These are phyloP conservation scores for Barbatosphaeria neglecta DNA, from an alignment of 495 filamentous ascomycete genomes.

Conservation along the genomic window DNA sequence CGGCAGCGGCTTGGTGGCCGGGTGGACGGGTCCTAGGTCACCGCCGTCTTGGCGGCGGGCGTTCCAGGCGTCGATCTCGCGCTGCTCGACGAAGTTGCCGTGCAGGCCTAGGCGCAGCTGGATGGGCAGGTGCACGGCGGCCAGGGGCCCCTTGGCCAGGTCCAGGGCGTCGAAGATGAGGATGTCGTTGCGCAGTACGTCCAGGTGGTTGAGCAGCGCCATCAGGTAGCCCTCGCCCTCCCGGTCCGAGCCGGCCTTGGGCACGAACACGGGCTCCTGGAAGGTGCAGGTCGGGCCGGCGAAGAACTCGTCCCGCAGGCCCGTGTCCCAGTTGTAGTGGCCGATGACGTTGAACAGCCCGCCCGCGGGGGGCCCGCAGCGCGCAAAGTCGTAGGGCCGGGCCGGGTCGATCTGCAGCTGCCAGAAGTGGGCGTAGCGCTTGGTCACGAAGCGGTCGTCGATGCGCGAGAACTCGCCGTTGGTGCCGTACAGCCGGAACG, in stretches of 20 bases:
- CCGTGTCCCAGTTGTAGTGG: conserved; percentile 28
- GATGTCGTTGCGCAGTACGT: conserved; percentile 29
- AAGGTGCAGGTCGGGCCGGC: conserved; percentile 38
- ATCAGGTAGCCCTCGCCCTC: conserved; percentile 45
- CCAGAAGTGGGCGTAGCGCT: conserved; percentile 44
- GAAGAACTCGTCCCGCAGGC: conserved; percentile 30
- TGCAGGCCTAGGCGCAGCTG: conserved; percentile 22
- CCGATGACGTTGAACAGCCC: conserved; percentile 36
- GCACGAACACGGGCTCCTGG: conserved; percentile 49
- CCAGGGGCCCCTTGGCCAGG: conserved; percentile 24
- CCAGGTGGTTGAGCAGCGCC: conserved; percentile 36
- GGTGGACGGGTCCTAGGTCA: conserved; percentile 21
- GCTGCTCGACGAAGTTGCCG: conserved; percentile 26
- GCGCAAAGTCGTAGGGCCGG: conserved; percentile 36
- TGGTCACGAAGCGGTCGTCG: conserved; percentile 43
- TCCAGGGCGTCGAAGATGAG: conserved; percentile 30
- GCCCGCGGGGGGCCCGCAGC: conserved; percentile 34
- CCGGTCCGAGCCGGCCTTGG: conserved; percentile 27
- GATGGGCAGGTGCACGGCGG: conserved; percentile 24
- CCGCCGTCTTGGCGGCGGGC: conserved; percentile 12
- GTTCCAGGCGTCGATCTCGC: conserved; percentile 26
- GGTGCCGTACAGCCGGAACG: conserved; percentile 24
- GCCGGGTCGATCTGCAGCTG: conserved; percentile 34
- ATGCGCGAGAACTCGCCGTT: conserved; percentile 50
- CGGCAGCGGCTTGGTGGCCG: conserved; percentile 20